These are phyloP conservation scores for Choanephora cucurbitarum DNA, from an alignment of 371 early-diverging fungal genomes.

Conservation along the genomic window DNA sequence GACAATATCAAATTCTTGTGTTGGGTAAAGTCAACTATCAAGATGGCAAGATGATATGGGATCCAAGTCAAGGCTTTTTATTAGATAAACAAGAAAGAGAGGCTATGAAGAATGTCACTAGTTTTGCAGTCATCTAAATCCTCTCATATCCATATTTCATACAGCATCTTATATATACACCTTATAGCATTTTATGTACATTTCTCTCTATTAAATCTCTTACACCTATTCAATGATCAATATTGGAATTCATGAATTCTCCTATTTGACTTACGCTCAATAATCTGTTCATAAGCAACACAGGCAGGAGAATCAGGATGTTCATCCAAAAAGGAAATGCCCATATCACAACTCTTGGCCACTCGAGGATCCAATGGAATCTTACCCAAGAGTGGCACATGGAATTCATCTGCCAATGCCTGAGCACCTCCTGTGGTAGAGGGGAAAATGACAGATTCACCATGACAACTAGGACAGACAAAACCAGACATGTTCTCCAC, in stretches of 20 bases:
- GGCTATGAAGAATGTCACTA: conserved; percentile 40
- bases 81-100: conserved; percentile 39
- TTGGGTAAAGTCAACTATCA: conserved; percentile 39
- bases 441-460: conserved; percentile 84
- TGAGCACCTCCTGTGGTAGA: conserved; percentile 92
- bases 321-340: conserved; percentile 84
- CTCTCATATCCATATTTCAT: background rate
- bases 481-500: conserved; percentile 99
- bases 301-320: conserved; percentile 89
- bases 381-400: conserved; percentile 76
- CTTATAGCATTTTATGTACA: background rate
- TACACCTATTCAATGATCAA: too few relatives aligned
- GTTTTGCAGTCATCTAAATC: conserved; percentile 28
- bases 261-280: conserved; percentile 48
- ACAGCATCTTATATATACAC: background rate
- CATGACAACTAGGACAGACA: conserved; percentile 92
- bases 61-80: conserved; percentile 30
- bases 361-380: conserved; percentile 95
- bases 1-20: conserved; percentile 47
- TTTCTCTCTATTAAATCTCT: conserved; percentile 14
- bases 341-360: conserved; percentile 80
- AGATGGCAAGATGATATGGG: conserved; percentile 32
- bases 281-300: conserved; percentile 71
- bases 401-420: conserved; percentile 77
- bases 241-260: too few relatives aligned